These are phyloP conservation scores for Penicillium psychrofluorescens DNA, from an alignment of 495 filamentous ascomycete genomes.

Conservation along the genomic window DNA sequence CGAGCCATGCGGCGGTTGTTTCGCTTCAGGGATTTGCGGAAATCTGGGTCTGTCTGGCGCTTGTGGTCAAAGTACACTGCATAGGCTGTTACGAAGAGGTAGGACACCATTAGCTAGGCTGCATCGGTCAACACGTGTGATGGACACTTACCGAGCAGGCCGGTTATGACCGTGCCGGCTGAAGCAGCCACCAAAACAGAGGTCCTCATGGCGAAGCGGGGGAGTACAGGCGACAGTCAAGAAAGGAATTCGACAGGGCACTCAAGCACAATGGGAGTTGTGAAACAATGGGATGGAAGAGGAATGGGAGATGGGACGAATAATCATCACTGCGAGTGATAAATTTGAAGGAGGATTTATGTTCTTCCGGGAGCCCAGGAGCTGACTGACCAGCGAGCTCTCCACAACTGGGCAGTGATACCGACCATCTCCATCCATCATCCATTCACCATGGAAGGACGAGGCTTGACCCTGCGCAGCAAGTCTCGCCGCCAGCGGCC, in stretches of 20 bases:
- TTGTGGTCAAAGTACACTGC: conserved; percentile 94
- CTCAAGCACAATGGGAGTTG: neutral
- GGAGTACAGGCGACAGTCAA: conserved; percentile 3
- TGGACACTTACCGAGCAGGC: conserved; percentile 58
- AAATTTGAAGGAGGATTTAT: conserved; percentile 39
- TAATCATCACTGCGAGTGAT: conserved; percentile 14
- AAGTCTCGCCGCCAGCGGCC: conserved; percentile 68
- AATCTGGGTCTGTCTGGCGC: conserved; percentile 77
- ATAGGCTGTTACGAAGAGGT: conserved; percentile 43
- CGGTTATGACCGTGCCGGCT: conserved; percentile 66
- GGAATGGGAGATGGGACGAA: neutral
- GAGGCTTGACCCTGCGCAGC: conserved; percentile 81
- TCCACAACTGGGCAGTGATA: neutral
- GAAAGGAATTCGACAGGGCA: neutral
- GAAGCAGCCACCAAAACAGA: conserved; percentile 67
- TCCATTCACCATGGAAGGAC: conserved; percentile 39
- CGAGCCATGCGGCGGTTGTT: conserved; percentile 71
- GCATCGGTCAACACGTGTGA: neutral
- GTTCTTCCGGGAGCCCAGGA: conserved; percentile 23
- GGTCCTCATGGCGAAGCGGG: conserved; percentile 47
- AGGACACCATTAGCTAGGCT: conserved; percentile 1
- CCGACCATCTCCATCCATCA: conserved; percentile 4
- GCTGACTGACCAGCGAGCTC: neutral
- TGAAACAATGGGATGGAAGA: neutral
- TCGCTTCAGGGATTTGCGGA: conserved; percentile 76